Conservation (phyloP, 169 alveolate genomes). For the Perkinsus marinus region DNA sequence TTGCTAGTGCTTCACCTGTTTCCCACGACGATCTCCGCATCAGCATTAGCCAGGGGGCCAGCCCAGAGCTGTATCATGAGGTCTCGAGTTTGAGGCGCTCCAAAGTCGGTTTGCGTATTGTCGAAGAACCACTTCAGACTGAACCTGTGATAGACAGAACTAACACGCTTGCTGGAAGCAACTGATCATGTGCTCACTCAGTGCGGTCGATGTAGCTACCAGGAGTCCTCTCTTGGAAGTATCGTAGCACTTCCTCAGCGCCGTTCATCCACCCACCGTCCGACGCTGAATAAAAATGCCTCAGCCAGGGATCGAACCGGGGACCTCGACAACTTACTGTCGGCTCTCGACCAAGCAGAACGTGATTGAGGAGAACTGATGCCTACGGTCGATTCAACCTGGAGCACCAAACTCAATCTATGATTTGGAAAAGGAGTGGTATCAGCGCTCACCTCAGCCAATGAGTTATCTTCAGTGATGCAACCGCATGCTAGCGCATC, state of each 20-base stretch:
- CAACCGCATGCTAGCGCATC: not conserved
- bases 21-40: conserved; percentile 15
- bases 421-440: not conserved
- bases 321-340: not conserved
- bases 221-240: conserved; percentile 21
- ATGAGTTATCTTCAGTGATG: not conserved
- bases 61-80: conserved; percentile 18
- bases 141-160: too few species aligned
- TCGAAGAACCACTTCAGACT: conserved; percentile 11
- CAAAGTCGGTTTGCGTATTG: conserved; percentile 16
- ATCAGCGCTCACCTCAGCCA: not conserved
- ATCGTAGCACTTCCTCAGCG: conserved; percentile 1
- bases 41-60: conserved; percentile 17
- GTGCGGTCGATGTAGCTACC: conserved; percentile 13
- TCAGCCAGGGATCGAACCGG: not conserved
- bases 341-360: not conserved
- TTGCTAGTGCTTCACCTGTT: too few species aligned
- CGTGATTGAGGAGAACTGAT: not conserved
- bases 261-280: conserved; percentile 1
- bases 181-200: not conserved
- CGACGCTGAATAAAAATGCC: not conserved
- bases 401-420: not conserved
- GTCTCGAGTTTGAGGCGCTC: conserved; percentile 17
- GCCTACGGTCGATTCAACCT: not conserved
- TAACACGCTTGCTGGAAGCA: too few species aligned